These are phyloP conservation scores for Geotrichum siamense DNA, from an alignment of 1,139 yeast genomes.

Conservation along the genomic window DNA sequence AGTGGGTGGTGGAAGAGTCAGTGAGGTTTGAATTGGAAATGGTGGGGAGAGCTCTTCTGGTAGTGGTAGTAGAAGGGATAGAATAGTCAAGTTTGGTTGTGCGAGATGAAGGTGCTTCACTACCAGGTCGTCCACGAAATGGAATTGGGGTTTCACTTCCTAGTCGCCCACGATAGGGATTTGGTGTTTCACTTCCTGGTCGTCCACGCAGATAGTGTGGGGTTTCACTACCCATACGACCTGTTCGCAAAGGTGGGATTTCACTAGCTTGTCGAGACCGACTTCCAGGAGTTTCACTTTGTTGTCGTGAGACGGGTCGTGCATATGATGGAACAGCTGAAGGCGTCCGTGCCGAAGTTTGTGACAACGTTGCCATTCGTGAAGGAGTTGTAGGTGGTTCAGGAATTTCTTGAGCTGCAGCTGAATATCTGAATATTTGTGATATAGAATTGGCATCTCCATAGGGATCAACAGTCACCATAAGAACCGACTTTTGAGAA, in stretches of 20 bases:
- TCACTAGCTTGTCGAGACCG: not conserved
- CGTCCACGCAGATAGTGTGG: not conserved
- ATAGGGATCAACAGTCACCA: conserved; percentile 60
- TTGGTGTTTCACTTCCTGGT: not conserved
- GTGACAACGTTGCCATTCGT: conserved; percentile 11
- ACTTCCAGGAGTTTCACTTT: too few relatives aligned
- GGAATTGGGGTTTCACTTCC: conserved; percentile 1
- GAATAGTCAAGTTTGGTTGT: not conserved
- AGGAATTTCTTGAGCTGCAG: conserved; percentile 33
- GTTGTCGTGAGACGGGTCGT: conserved; percentile 11
- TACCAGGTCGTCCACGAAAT: not conserved
- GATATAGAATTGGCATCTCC: conserved; percentile 53
- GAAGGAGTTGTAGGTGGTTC: conserved; percentile 23
- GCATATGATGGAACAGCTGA: conserved; percentile 1
- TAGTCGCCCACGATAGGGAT: not conserved
- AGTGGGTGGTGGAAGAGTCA: not conserved
- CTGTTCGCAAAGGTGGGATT: conserved; percentile 7
- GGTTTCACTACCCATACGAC: not conserved
- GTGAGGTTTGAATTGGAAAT: not conserved
- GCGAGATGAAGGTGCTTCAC: not conserved
- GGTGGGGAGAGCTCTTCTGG: not conserved
- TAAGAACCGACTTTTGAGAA: conserved; percentile 28
- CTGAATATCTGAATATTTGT: conserved; percentile 40
- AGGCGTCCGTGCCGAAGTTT: conserved; percentile 6
- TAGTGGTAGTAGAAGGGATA: not conserved